These are phyloP conservation scores for Waltiozyma sp. DNA, from an alignment of 1,139 yeast genomes.

Conservation along the genomic window DNA sequence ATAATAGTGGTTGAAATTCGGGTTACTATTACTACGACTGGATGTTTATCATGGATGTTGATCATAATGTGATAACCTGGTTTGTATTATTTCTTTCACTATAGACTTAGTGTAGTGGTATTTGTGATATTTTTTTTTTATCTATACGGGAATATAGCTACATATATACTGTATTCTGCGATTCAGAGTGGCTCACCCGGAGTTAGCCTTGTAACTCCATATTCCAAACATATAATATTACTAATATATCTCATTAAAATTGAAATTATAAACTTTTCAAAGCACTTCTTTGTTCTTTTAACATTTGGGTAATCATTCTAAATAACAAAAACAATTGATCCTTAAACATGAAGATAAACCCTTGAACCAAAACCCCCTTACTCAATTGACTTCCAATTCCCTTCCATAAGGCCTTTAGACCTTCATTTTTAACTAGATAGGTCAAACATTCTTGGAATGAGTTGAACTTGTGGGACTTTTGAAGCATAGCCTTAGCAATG, in stretches of 20 bases:
- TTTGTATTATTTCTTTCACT: no score
- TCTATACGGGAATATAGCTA: no score
- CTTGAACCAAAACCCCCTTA: constrained; percentile 81
- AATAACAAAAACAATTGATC: constrained; percentile 15
- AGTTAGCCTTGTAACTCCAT: no score
- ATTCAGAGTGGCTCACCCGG: no score
- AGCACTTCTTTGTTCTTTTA: constrained; percentile 5
- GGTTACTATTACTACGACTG: no score
- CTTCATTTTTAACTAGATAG: constrained; percentile 40
- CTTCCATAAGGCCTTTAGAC: constrained; percentile 51
- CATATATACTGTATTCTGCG: no score
- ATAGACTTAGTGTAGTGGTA: no score
- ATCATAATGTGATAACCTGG: no score
- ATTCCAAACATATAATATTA: no score
- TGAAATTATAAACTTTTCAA: not conserved
- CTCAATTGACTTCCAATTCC: constrained; percentile 74
- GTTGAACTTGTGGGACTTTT: constrained; percentile 35
- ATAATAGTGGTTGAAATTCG: no score
- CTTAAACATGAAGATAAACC: constrained; percentile 67
- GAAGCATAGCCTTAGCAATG: constrained; percentile 75
- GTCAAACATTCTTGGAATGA: constrained; percentile 44
- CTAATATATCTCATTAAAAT: no score
- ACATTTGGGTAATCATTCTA: constrained; percentile 8
- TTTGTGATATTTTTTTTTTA: no score
- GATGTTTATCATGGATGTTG: not conserved